Conservation (phyloP, 192 early-diverging fungal species). For the Gamsiella multidivaricata region DNA sequence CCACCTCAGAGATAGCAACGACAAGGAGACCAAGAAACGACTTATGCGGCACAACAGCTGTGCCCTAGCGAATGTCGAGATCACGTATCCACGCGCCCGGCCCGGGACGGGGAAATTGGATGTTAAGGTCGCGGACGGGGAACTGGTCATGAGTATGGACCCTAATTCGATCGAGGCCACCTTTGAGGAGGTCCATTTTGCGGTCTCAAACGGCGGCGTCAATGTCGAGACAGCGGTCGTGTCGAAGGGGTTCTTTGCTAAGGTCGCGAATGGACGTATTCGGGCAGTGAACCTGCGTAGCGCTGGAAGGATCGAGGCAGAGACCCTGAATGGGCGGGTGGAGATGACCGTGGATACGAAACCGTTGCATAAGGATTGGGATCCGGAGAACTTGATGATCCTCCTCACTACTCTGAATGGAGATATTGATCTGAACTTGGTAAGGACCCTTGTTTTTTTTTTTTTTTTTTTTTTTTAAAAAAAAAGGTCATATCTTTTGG, state of each 20-base stretch:
- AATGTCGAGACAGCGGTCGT: neutral
- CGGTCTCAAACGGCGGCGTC: neutral
- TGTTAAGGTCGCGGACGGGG: neutral
- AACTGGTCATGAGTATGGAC: neutral
- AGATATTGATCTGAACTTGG: slow-evolving; percentile 7
- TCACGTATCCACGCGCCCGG: slow-evolving; percentile 9
- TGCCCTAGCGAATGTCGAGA: slow-evolving; percentile 12
- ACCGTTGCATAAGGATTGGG: neutral
- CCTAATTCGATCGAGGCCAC: neutral
- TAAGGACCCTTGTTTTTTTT: neutral
- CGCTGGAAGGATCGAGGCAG: slow-evolving; percentile 7
- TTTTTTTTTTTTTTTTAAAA: neutral
- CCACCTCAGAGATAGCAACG: neutral
- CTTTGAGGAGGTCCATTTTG: neutral
- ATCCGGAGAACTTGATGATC: slow-evolving; percentile 4
- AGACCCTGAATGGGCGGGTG: slow-evolving; percentile 9
- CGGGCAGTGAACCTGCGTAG: slow-evolving; percentile 4
- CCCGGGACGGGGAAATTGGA: neutral
- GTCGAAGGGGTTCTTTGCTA: neutral
- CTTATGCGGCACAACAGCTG: neutral
- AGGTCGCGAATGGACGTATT: slow-evolving; percentile 15
- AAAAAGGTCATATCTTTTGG: neutral
- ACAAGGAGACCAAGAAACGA: slow-evolving; percentile 9
- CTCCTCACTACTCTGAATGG: slow-evolving; percentile 13
- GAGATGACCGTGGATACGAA: neutral